These are phyloP conservation scores for Xylaria nigripes DNA, from an alignment of 495 filamentous ascomycete genomes.

Conservation along the genomic window DNA sequence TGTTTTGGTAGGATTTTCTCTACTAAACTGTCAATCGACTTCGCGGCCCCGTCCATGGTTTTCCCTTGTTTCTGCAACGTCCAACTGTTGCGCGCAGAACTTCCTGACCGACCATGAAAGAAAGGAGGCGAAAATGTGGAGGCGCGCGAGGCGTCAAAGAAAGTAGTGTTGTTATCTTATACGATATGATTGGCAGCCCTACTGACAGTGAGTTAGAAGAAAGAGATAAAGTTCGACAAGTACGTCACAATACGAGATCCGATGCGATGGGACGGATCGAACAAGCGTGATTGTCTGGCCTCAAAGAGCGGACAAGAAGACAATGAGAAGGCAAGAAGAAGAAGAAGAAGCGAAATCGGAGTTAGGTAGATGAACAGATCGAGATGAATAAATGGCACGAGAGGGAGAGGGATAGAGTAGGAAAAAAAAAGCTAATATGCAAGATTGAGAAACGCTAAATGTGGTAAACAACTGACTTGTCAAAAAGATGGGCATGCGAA, in stretches of 20 bases:
- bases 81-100: conserved; percentile 23
- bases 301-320: background rate
- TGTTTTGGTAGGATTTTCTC: conserved; percentile 35
- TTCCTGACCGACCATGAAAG: conserved; percentile 12
- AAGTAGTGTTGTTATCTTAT: background rate
- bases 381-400: background rate
- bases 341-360: background rate
- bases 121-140: background rate
- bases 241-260: background rate
- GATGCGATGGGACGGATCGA: conserved; percentile 1
- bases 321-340: background rate
- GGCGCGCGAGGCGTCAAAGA: background rate
- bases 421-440: background rate
- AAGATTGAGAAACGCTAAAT: background rate
- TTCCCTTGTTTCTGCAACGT: conserved; percentile 27
- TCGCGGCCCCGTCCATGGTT: conserved; percentile 44
- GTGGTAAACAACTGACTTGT: background rate
- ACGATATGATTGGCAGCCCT: conserved; percentile 3
- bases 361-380: background rate
- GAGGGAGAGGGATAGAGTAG: background rate
- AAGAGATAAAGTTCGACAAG: background rate
- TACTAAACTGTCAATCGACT: conserved; percentile 35
- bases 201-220: background rate
- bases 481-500: background rate
- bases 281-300: background rate